Evolutionary conservation across 371 early-diverging fungal species (phyloP).

Genomic region (Rhizopus sp.): DNA sequence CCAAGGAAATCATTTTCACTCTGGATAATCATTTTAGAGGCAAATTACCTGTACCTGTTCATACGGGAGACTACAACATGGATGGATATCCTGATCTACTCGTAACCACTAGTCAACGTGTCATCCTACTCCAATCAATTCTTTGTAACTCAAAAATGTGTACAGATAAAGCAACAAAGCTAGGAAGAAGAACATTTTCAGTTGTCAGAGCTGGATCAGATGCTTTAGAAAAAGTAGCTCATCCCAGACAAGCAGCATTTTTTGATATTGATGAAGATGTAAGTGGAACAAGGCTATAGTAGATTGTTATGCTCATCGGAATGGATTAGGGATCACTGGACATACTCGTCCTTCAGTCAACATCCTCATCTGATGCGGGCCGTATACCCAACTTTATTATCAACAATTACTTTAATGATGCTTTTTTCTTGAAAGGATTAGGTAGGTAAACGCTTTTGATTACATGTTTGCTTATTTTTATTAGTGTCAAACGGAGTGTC

Average conservation of each 20-base stretch:
- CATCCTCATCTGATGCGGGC: conserved; percentile 27
- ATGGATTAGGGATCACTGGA: conserved; percentile 77
- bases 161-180: conserved; percentile 33
- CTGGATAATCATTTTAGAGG: conserved; percentile 58
- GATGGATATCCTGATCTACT: conserved; percentile 93
- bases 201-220: conserved; percentile 63
- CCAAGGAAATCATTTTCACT: conserved; percentile 49
- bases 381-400: conserved; percentile 55
- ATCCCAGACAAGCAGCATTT: conserved; percentile 69
- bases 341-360: conserved; percentile 63
- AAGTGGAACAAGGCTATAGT: conserved; percentile 17
- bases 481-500: conserved; percentile 78
- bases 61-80: conserved; percentile 80
- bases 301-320: background rate
- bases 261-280: conserved; percentile 90
- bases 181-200: conserved; percentile 59
- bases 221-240: conserved; percentile 46
- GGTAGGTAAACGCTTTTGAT: conserved; percentile 35
- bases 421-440: conserved; percentile 89
- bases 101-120: conserved; percentile 54
- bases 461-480: background rate
- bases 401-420: conserved; percentile 91
- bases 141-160: conserved; percentile 57
- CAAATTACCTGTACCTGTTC: conserved; percentile 55
- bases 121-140: conserved; percentile 61